Evolutionary conservation across 2,329 filamentous ascomycete species (phyloP), one percentile per base, ranked within the genome.

Genomic region (Arthrobotrys pseudoclavata): DNA sequence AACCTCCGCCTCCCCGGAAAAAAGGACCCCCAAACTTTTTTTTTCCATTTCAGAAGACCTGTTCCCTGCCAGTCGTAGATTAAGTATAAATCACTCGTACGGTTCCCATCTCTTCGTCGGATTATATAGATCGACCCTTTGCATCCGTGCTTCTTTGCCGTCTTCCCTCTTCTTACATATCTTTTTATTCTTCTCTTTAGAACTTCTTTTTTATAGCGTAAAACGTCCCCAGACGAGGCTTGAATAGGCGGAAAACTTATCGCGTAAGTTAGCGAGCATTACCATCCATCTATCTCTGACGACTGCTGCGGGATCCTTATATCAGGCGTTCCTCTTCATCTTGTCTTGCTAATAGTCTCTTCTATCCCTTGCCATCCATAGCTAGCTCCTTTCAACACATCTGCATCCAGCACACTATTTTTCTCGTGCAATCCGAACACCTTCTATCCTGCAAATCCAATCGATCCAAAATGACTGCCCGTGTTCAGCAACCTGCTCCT

Each of bases 401-500:
- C 55, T 53, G 13, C 67, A 62, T 34, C 31, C 31, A 57, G 66
- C 3, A 83, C 80, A n/a, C 71, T 80, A 13, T 82, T 79, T 79
- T 20, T 42, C 50, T 57, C 63, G 37, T 45, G 18, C 31, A 37
- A 67, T 40, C 50, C 22, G 69, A 66, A 31, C 47, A 48, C 57
- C 24, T 37, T 60, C 55, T 42, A n/a, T n/a, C 18, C n/a, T 20
- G n/a, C 62, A 55, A 52, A 69, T 50, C 26, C 26, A 60, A 31
- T 57, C 50, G 45, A 47, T 24, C 48, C 34, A 42, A 71, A 60
- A 81, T 81, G 81, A 76, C 77, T 79, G 80, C 80, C 37, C 81
- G 80, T 79, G 85, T 87, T 72, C 86, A 87, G 81, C 83, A 84
- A 60, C 86, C 85, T 71, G 86, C 86, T 40, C 86, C 86, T 42